These are phyloP conservation scores for Desmodesmus armatus DNA, from an alignment of 139 green algal species.

Conservation along the genomic window DNA sequence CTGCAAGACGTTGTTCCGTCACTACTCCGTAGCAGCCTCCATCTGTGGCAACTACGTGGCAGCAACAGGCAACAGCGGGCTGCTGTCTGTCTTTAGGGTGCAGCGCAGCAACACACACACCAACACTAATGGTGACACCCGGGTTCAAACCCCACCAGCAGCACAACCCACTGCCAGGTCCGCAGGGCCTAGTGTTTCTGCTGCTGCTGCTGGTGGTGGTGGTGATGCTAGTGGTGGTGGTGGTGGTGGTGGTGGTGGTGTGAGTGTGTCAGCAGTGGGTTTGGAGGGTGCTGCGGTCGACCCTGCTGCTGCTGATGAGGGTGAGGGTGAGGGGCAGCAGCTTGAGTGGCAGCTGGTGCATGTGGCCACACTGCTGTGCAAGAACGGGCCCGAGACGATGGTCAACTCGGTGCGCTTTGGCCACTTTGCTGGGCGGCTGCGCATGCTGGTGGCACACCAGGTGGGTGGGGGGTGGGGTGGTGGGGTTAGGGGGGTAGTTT, in stretches of 20 bases:
- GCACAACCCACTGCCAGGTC: neutral
- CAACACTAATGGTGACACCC: neutral
- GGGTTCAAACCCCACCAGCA: neutral
- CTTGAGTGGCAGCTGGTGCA: slow-evolving; percentile 24
- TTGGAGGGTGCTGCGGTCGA: neutral
- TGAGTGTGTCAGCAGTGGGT: no score
- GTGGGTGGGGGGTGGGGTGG: neutral
- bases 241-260: no score
- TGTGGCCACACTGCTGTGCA: slow-evolving; percentile 35
- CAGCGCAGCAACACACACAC: neutral
- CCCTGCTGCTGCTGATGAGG: neutral
- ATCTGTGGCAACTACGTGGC: slow-evolving; percentile 27
- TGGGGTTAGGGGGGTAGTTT: no score
- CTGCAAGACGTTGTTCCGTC: slow-evolving; percentile 5
- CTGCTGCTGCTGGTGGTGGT: neutral
- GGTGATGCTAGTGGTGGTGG: neutral
- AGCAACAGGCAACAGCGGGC: neutral
- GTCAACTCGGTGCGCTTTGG: slow-evolving; percentile 42
- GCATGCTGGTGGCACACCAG: slow-evolving; percentile 35
- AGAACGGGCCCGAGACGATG: slow-evolving; percentile 1
- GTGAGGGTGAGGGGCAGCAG: neutral
- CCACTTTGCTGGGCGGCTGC: neutral
- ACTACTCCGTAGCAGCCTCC: slow-evolving; percentile 34
- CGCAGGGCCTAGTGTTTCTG: neutral
- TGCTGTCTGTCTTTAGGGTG: slow-evolving; percentile 15